A percentile compares a stretch with the other conserved stretches of the same genome.
These are phyloP conservation scores for Magnolia changhungtana DNA, from an alignment of 164 flowering plant species.

Conservation along the genomic window DNA sequence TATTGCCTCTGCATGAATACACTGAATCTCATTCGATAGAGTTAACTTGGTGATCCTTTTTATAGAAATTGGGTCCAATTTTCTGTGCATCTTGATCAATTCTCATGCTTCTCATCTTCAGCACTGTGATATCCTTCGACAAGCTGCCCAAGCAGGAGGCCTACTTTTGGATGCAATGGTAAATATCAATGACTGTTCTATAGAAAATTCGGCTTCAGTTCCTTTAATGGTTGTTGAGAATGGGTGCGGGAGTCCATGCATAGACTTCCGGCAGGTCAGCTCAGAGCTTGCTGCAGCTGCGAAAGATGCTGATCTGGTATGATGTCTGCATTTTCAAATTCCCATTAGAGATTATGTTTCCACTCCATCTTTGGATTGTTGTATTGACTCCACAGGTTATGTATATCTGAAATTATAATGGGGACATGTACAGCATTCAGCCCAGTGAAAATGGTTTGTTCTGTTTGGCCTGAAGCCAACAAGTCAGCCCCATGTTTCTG, in stretches of 20 bases:
- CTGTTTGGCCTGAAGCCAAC: no score
- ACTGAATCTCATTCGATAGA: not conserved
- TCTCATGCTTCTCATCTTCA: conserved; percentile 21
- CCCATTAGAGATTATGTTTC: not conserved
- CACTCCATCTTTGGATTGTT: not conserved
- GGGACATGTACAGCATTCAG: no score
- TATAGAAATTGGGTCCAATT: not conserved
- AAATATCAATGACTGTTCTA: conserved; percentile 44
- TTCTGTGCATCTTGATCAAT: not conserved
- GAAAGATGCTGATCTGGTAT: conserved; percentile 92
- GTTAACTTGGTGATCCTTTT: not conserved
- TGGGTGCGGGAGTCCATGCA: conserved; percentile 97
- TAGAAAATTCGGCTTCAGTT: conserved; percentile 47
- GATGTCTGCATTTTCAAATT: conserved; percentile 5
- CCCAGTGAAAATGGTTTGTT: no score
- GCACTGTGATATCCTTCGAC: conserved; percentile 94
- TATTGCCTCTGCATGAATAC: not conserved
- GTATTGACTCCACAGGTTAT: not conserved
- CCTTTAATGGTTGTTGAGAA: conserved; percentile 97
- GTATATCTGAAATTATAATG: no score
- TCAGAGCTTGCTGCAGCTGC: conserved; percentile 97
- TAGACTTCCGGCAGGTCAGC: conserved; percentile 95
- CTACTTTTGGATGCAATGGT: conserved; percentile 91
- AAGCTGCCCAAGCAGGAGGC: conserved; percentile 97
- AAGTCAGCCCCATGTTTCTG: no score